Conservation (phyloP, 208 protist genomes). For the Leishmania mexicana region DNA sequence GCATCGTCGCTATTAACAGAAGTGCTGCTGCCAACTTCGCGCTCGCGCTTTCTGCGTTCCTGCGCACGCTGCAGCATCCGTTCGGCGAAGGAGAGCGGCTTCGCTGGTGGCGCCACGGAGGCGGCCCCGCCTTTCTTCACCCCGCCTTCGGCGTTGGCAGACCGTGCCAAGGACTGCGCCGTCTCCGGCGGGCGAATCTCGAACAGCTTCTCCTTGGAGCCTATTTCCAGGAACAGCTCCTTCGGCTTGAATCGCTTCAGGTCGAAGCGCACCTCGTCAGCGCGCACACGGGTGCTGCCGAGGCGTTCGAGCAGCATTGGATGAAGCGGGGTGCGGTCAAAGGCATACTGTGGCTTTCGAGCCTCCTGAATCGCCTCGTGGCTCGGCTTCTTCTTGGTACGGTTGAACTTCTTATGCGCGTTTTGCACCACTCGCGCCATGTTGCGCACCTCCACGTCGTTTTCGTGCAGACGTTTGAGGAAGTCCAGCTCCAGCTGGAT, state of each 20-base stretch:
- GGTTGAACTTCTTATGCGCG: conserved; percentile 89
- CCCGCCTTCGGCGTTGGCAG: not conserved
- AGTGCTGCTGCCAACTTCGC: conserved; percentile 24
- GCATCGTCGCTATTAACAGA: conserved; percentile 19
- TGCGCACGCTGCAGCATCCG: conserved; percentile 78
- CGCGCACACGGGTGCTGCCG: conserved; percentile 50
- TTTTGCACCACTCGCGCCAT: conserved; percentile 85
- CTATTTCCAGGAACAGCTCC: conserved; percentile 84
- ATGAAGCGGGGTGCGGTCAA: conserved; percentile 80
- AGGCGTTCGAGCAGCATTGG: conserved; percentile 80
- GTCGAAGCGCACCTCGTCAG: conserved; percentile 73
- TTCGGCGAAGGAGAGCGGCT: conserved; percentile 78
- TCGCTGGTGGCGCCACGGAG: conserved; percentile 12
- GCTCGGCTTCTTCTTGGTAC: conserved; percentile 91
- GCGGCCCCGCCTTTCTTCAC: not conserved
- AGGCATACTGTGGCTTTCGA: conserved; percentile 73
- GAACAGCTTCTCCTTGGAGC: conserved; percentile 83
- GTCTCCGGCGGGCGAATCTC: conserved; percentile 64
- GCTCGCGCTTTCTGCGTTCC: conserved; percentile 79
- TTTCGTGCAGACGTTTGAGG: conserved; percentile 57
- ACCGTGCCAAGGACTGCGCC: conserved; percentile 46
- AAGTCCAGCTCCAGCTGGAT: conserved; percentile 90
- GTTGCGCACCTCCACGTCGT: conserved; percentile 80
- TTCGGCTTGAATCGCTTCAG: conserved; percentile 83
- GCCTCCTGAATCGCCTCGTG: conserved; percentile 88